A percentile compares a stretch with the other conserved stretches of the same genome.
phyloP scores from a whole-genome alignment of 1,284 basidiomycete genomes.

The Heliocybe sulcata region DNA sequence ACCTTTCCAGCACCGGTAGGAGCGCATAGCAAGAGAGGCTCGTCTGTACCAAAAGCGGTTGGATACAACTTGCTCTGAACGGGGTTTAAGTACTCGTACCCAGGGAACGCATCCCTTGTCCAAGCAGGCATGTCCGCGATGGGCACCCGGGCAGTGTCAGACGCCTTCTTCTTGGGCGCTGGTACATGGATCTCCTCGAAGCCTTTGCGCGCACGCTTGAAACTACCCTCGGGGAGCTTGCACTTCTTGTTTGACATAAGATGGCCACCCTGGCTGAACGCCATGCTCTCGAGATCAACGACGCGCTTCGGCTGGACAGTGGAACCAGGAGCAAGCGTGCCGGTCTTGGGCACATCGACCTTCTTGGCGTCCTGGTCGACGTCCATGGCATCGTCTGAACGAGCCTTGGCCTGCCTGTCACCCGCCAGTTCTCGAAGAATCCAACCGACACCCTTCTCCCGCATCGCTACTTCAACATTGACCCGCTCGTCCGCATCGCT shows the following conservation, averaged over 20 bases:
- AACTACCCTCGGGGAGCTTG: constrained; percentile 94
- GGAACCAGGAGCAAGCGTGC: constrained; percentile 84
- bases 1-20: constrained; percentile 99
- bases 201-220: constrained; percentile 95
- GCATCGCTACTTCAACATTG: constrained; percentile 97
- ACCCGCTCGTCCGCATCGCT: constrained; percentile 87
- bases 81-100: constrained; percentile 79
- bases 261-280: constrained; percentile 93
- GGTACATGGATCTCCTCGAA: constrained; percentile 99
- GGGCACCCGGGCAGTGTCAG: constrained; percentile 67
- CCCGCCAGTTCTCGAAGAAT: constrained; percentile 86
- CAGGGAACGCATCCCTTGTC: constrained; percentile 81
- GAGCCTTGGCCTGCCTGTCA: constrained; percentile 55
- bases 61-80: constrained; percentile 95
- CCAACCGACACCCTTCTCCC: constrained; percentile 95
- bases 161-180: constrained; percentile 78
- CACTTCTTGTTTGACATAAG: constrained; percentile 99
- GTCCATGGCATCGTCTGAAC: constrained; percentile 64
- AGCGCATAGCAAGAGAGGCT: constrained; percentile 94
- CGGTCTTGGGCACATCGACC: constrained; percentile 71
- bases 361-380: constrained; percentile 52
- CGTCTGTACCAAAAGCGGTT: constrained; percentile 90
- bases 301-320: constrained; percentile 81
- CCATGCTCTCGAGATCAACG: constrained; percentile 92
- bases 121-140: constrained; percentile 78